Evolutionary conservation across 2,329 filamentous ascomycete species (phyloP), one percentile per base, ranked within the genome.

Genomic region (Colletotrichum tofieldiae): DNA sequence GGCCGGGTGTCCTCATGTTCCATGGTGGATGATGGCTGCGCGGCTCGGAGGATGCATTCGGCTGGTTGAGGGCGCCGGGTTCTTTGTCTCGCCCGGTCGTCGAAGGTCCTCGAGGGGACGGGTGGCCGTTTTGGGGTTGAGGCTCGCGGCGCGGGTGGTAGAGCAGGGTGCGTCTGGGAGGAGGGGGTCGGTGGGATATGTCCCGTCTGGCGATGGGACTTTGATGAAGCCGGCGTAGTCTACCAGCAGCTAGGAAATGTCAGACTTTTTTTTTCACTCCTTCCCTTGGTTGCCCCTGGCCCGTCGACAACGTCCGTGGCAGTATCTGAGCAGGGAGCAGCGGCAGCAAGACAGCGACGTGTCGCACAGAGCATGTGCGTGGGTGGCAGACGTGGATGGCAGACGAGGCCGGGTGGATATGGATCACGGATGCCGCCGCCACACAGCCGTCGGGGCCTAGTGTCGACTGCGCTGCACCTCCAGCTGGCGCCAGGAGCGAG

Each of bases 1-100:
- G 70, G 64, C 64, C 63, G 67, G 63, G 39, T 75, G 73, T 81
- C 79, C 78, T 80, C 79, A 75, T 78, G 76, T 73, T 80, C 79
- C 82, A 84, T 84, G 78, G 77, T 78, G 78, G 80, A 47, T 26
- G 60, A 47, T 61, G 52, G 67, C 63, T 52, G 54, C 35, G 43
- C 37, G 41, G 43, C 18, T 66, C 47, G 60, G 64, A 51, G 60
- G 39, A 71, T 73, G 73, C 73, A 73, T 74, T 32, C 71, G 71
- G 73, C 63, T 71, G 59, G 71, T 58, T 49, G 56, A 32, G 41
- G 59, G 26, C 23, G 9, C 26, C 20, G 7, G 16, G 8, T 60
- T 59, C 58, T 71, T 65, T 72, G 67, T 67, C 29, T 58, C n/a
- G 18, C 18, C 26, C 32, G 20, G 32, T 26, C 45, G 56, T 20